Conservation (phyloP, 768 basidiomycete genomes). For the Xerocomus spinulosus region DNA sequence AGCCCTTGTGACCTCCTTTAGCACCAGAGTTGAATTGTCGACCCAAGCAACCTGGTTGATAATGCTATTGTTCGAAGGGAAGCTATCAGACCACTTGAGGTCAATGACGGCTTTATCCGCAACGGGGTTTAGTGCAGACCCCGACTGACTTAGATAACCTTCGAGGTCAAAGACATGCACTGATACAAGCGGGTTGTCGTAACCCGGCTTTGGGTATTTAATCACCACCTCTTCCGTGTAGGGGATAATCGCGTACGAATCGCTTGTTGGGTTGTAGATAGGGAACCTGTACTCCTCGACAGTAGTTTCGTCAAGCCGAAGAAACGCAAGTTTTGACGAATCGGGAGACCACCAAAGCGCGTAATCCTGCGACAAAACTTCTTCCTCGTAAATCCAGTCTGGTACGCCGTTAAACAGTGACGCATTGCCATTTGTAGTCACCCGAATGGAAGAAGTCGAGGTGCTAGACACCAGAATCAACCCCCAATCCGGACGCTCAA, state of each 20-base stretch:
- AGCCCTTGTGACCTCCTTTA: constrained; percentile 86
- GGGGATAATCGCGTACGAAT: constrained; percentile 67
- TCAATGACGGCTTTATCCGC: constrained; percentile 46
- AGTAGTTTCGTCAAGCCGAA: constrained; percentile 80
- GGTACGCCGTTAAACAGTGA: constrained; percentile 92
- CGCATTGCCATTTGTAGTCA: constrained; percentile 77
- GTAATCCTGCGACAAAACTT: constrained; percentile 67
- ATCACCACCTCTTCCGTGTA: constrained; percentile 66
- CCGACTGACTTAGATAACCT: constrained; percentile 40
- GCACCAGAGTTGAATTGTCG: constrained; percentile 60
- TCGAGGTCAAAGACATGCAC: constrained; percentile 79
- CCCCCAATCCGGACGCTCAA: no score
- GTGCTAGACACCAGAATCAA: constrained; percentile 26
- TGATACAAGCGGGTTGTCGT: constrained; percentile 80
- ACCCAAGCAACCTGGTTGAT: constrained; percentile 87
- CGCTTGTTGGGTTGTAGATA: constrained; percentile 81
- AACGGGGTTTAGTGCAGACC: constrained; percentile 25
- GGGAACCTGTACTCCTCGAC: constrained; percentile 88
- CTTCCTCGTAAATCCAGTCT: constrained; percentile 98
- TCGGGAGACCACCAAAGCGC: constrained; percentile 91
- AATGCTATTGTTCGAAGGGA: constrained; percentile 58
- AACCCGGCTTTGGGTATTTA: constrained; percentile 87
- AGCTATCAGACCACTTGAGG: constrained; percentile 63
- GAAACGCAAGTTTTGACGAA: constrained; percentile 62
- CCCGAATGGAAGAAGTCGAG: constrained; percentile 52